Percentiles rank a stretch among this genome's conserved stretches.
Conservation (phyloP, 805 yeast genomes). For the Hanseniaspora opuntiae region DNA sequence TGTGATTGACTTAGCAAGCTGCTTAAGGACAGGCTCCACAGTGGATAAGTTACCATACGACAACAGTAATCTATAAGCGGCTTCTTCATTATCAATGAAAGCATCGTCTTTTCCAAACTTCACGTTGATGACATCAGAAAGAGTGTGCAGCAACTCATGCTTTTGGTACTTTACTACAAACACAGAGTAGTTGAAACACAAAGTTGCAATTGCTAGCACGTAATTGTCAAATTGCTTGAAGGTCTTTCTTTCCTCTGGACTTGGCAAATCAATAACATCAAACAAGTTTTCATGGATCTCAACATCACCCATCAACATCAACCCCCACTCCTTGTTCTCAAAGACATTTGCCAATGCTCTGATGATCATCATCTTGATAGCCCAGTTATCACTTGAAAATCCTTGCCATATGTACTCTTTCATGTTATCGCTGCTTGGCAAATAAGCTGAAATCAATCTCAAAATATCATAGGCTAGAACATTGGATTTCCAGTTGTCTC, state of each 20-base stretch:
- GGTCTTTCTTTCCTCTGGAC: slow-evolving; percentile 12
- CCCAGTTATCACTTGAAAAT: slow-evolving; percentile 20
- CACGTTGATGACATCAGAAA: slow-evolving; percentile 22
- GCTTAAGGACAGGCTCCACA: slow-evolving; percentile 22
- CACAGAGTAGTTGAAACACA: slow-evolving; percentile 37
- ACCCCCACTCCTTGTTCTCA: slow-evolving; percentile 35
- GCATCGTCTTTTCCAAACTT: slow-evolving; percentile 23
- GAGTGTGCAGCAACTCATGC: slow-evolving; percentile 21
- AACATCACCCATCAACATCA: slow-evolving; percentile 26
- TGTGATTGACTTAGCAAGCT: slow-evolving; percentile 22
- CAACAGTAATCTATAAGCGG: slow-evolving; percentile 50
- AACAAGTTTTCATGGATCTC: slow-evolving; percentile 30
- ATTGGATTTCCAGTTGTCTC: slow-evolving; percentile 36
- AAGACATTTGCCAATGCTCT: slow-evolving; percentile 47
- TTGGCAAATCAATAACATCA: slow-evolving; percentile 23
- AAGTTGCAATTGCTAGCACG: slow-evolving; percentile 35
- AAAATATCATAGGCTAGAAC: slow-evolving; percentile 49
- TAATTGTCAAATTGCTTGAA: slow-evolving; percentile 20
- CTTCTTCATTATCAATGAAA: slow-evolving; percentile 38
- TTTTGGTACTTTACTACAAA: slow-evolving; percentile 25
- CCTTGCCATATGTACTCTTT: slow-evolving; percentile 34
- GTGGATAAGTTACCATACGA: slow-evolving; percentile 48
- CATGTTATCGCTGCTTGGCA: slow-evolving; percentile 30
- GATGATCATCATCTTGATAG: slow-evolving; percentile 37
- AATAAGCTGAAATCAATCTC: slow-evolving; percentile 34